Evolutionary conservation across 108 stramenopile species (phyloP), one percentile per base, ranked within the genome.

Genomic region (Chaetoceros muelleri): DNA sequence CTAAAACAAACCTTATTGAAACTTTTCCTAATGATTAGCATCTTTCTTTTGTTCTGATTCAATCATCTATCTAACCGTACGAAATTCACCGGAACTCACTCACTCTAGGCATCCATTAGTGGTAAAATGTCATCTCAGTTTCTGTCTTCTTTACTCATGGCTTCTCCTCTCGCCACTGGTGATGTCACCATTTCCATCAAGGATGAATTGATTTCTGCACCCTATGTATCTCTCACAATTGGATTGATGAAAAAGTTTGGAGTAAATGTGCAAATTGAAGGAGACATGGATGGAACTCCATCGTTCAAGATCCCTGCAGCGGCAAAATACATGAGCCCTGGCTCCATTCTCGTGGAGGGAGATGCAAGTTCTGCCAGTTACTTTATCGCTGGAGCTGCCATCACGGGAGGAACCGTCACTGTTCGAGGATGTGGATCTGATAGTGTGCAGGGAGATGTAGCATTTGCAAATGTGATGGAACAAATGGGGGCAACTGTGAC

Each of bases 81-180:
- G n/a, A n/a, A n/a, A n/a, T n/a, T n/a, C n/a, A n/a, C n/a, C n/a
- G n/a, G n/a, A 24, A 49, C 23, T 49, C 48, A 21, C 7, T 7
- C 7, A 23, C 7, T 16, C 48, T 16, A 67, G 74, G 76, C 86
- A 17, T 66, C 73, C 16, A 95, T 98, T 58, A 84, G 87, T 53
- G 97, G 97, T 28, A 93, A 96, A 67, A 98, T 96, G 85, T 95
- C 94, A n/a, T 86, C 84, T 17, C 97, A 96, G 64, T 96, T 95
- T 69, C 80, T 98, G 2, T 92, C 90, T 3, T 93, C 94, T 0
- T 62, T 96, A 3, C 90, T 98, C 60, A 96, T 96, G 95, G 92
- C 95, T 5, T 65, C 94, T 1, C 97, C 97, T 17, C 55, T 94
- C 5, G 73, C 75, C 51, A 73, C 79, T 46, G 86, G 76, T 10